Evolutionary conservation across 2,329 filamentous ascomycete genomes (phyloP), one percentile per base, ranked within the genome.

Genomic region (Westerdykella sp.): DNA sequence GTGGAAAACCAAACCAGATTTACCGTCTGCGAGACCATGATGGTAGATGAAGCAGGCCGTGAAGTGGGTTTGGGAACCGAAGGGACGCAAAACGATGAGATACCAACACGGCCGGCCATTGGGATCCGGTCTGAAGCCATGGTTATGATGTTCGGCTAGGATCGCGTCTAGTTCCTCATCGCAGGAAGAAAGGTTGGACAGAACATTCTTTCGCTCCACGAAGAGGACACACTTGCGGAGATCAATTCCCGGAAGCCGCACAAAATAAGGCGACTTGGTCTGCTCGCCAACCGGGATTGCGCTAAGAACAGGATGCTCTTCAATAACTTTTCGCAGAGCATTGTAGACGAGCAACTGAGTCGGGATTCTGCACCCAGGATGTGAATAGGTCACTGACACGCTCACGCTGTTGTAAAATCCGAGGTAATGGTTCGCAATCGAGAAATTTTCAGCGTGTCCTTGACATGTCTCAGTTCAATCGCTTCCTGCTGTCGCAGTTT

Each of bases 21-120:
- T 56, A 1, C 73, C 73, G 49, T 77, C 73, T 2, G 67, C 68
- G 39, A 76, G 59, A 2, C 67, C 69, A 56, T 76, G 73, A 43
- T 77, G 73, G 47, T 64, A 74, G 9, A 74, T 58, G 55, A 73
- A 76, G 2, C 55, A 56, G 1, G 66, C 69, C 1, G 69, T 72
- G 45, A 76, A 74, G 2, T 46, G 47, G 2, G 42, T 51, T 2
- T 50, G 23, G 1, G 37, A 35, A 3, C 39, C 25, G 6, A 14
- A 10, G 14, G 25, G 55, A 43, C 7, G 46, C 49, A 73, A 43
- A 16, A 76, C 50, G 14, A 66, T 49, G 2, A 76, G 54, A 15
- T 70, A 66, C 73, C 73, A 76, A 47, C 68, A 69, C 1, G 72
- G 68, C n/a, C 37, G 44, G 0, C 44, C 46, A 9, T 45, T 46